Percentiles rank a stretch among this genome's conserved stretches.
These are phyloP conservation scores for Juncus effusus DNA, from an alignment of 176 grass and related monocot species.

Conservation along the genomic window DNA sequence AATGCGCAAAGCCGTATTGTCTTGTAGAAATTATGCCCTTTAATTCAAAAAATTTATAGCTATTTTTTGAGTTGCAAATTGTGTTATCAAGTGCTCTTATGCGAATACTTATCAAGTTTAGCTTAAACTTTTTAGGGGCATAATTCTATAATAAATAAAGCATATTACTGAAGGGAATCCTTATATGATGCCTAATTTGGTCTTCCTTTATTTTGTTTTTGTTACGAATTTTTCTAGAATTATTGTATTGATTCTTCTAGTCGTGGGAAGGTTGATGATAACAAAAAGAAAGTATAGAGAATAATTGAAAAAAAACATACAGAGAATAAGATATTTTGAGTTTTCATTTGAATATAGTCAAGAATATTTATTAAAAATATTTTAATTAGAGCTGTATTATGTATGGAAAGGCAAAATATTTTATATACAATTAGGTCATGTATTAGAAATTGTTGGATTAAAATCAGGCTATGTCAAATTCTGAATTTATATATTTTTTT, in stretches of 20 bases:
- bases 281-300: not conserved
- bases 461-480: no score
- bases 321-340: no score
- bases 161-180: not conserved
- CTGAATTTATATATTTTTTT: no score
- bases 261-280: not conserved
- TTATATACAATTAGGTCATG: no score
- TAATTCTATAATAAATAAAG: not conserved
- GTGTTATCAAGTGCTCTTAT: conserved; percentile 18
- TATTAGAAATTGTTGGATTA: no score
- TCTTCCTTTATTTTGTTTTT: not conserved
- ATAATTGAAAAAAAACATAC: not conserved
- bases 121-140: not conserved
- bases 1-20: no score
- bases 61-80: not conserved
- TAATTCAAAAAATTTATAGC: no score
- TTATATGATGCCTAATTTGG: not conserved
- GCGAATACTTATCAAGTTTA: not conserved
- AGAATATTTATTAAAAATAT: no score
- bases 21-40: no score
- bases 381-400: no score
- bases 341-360: no score
- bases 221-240: not conserved
- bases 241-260: not conserved
- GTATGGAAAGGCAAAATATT: no score